Evolutionary conservation across 2,329 filamentous ascomycete species (phyloP).

Genomic region (Verticillium isaacii): DNA sequence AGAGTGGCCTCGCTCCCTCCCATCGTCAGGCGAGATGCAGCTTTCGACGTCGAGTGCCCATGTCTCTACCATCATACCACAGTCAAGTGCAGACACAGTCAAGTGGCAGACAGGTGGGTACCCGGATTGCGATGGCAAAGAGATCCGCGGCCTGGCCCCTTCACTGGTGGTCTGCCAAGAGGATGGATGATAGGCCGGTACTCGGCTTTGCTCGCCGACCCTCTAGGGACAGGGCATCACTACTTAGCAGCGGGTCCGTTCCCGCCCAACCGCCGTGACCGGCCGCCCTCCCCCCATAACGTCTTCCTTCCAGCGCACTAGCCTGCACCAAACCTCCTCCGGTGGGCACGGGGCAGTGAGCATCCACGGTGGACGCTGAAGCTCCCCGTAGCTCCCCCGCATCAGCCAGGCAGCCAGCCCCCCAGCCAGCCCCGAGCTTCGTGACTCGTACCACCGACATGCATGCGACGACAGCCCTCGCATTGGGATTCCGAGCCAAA

Average conservation of each 20-base stretch:
- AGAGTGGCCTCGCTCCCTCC: too few relatives aligned
- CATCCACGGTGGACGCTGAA: not conserved
- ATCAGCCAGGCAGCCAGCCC: not conserved
- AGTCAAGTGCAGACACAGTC: too few relatives aligned
- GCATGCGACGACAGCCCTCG: not conserved
- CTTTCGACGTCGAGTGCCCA: too few relatives aligned
- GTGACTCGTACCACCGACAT: not conserved
- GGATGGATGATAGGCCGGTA: not conserved
- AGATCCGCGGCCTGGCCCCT: too few relatives aligned
- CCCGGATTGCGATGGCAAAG: too few relatives aligned
- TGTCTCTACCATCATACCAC: too few relatives aligned
- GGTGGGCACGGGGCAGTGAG: too few relatives aligned
- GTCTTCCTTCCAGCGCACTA: not conserved
- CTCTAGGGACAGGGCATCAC: too few relatives aligned
- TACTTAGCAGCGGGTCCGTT: not conserved
- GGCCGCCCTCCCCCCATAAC: not conserved
- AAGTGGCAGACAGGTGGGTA: too few relatives aligned
- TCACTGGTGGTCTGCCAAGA: not conserved
- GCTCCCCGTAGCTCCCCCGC: not conserved
- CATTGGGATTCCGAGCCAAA: not conserved
- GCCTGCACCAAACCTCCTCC: too few relatives aligned
- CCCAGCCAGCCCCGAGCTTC: not conserved
- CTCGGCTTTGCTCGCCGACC: not conserved
- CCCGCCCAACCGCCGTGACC: not conserved
- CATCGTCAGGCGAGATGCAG: too few relatives aligned